Evolutionary conservation across 306 rosid genomes (phyloP).

Genomic region (Cicer judaicum): DNA sequence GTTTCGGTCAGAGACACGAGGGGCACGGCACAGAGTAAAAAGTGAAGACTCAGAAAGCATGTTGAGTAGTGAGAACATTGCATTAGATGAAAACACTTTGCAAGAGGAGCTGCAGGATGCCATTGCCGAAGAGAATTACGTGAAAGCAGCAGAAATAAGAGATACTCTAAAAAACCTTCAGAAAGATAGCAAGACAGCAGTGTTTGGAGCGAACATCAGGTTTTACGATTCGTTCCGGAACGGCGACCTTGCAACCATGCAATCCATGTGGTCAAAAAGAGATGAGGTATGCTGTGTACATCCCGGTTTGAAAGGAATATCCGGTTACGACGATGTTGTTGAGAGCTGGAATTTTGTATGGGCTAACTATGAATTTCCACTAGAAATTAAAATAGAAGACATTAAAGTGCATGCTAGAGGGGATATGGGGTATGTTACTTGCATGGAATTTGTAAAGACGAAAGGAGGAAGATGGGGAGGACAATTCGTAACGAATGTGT

Average conservation of each 20-base stretch:
- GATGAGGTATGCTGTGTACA: slow-evolving; percentile 82
- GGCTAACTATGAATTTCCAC: slow-evolving; percentile 95
- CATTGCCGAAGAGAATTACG: slow-evolving; percentile 82
- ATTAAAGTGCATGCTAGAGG: slow-evolving; percentile 74
- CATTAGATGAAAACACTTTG: slow-evolving; percentile 63
- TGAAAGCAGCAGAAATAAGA: slow-evolving; percentile 80
- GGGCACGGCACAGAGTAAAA: slow-evolving; percentile 52
- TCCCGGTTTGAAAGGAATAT: slow-evolving; percentile 82
- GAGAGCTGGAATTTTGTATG: slow-evolving; percentile 94
- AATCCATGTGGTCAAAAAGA: slow-evolving; percentile 74
- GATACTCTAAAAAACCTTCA: slow-evolving; percentile 70
- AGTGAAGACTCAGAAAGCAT: slow-evolving; percentile 62
- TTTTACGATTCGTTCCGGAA: slow-evolving; percentile 73
- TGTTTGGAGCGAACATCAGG: slow-evolving; percentile 66
- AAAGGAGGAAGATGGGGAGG: slow-evolving; percentile 94
- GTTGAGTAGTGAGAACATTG: slow-evolving; percentile 55
- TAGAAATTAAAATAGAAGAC: slow-evolving; percentile 79
- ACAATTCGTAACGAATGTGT: slow-evolving; percentile 85
- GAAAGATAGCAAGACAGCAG: slow-evolving; percentile 61
- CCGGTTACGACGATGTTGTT: slow-evolving; percentile 80
- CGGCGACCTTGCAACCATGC: slow-evolving; percentile 91
- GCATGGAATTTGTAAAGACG: slow-evolving; percentile 88
- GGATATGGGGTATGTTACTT: slow-evolving; percentile 80
- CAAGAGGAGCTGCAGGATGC: slow-evolving; percentile 73
- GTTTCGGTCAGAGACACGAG: slow-evolving; percentile 45